These are phyloP conservation scores for Trichoderma reesei DNA, from an alignment of 495 filamentous ascomycete species.

Conservation along the genomic window DNA sequence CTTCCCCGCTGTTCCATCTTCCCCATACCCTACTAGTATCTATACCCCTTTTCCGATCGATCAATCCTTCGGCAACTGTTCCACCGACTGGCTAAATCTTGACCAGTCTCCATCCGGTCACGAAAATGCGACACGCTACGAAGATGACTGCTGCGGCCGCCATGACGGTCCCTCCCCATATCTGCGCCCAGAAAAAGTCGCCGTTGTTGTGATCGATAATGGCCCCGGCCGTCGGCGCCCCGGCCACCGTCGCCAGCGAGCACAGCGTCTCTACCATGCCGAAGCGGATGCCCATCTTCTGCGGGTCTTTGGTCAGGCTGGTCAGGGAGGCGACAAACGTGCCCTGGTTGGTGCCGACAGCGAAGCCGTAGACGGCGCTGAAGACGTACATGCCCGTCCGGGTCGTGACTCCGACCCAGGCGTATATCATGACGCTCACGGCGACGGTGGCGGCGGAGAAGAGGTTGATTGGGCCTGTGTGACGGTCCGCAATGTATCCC, in stretches of 20 bases:
- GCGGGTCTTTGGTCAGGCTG: slow-evolving; percentile 28
- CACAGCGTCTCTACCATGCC: slow-evolving; percentile 35
- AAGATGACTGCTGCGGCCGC: slow-evolving; percentile 19
- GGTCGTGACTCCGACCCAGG: slow-evolving; percentile 30
- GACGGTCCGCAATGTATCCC: slow-evolving; percentile 31
- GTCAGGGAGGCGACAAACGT: slow-evolving; percentile 29
- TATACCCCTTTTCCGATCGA: not conserved
- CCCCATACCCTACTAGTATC: not conserved
- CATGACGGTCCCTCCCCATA: slow-evolving; percentile 33
- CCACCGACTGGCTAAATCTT: slow-evolving; percentile 18
- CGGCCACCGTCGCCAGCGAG: slow-evolving; percentile 32
- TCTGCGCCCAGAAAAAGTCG: slow-evolving; percentile 28
- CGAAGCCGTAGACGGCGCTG: slow-evolving; percentile 30
- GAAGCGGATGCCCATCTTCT: slow-evolving; percentile 34
- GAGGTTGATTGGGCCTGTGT: slow-evolving; percentile 31
- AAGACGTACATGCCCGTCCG: slow-evolving; percentile 32
- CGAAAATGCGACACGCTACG: slow-evolving; percentile 13
- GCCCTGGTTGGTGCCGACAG: slow-evolving; percentile 30
- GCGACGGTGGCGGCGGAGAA: slow-evolving; percentile 23
- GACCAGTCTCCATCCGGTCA: slow-evolving; percentile 19
- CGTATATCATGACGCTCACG: slow-evolving; percentile 26
- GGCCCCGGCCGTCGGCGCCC: slow-evolving; percentile 34
- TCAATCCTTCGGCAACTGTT: not conserved
- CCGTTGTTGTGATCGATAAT: slow-evolving; percentile 31
- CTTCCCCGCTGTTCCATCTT: not conserved